phyloP scores from a whole-genome alignment of 352 stramenopile species.

The Globisporangium abappressorium region DNA sequence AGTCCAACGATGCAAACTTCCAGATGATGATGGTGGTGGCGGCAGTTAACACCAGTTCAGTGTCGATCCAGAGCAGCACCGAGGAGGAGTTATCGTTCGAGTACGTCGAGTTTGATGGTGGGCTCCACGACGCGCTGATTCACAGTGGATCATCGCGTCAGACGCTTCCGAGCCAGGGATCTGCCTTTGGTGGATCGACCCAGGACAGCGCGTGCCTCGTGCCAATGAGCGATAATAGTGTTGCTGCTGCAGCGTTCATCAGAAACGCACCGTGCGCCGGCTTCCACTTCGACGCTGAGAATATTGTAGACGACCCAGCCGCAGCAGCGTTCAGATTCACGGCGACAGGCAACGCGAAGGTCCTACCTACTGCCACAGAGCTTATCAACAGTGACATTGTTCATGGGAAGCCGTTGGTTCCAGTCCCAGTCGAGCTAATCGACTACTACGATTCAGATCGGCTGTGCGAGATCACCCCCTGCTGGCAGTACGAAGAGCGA shows the following conservation, averaged over 20 bases:
- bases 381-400: slow-evolving; percentile 35
- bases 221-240: slow-evolving; percentile 16
- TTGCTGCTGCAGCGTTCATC: slow-evolving; percentile 3
- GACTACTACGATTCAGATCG: slow-evolving; percentile 74
- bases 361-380: background rate
- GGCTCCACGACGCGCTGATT: slow-evolving; percentile 13
- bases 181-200: slow-evolving; percentile 51
- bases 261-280: background rate
- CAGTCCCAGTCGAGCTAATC: slow-evolving; percentile 26
- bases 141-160: slow-evolving; percentile 16
- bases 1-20: background rate
- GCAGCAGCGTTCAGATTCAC: background rate
- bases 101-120: slow-evolving; percentile 37
- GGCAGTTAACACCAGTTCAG: slow-evolving; percentile 2
- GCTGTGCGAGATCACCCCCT: slow-evolving; percentile 62
- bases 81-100: slow-evolving; percentile 41
- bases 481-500: slow-evolving; percentile 43
- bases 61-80: slow-evolving; percentile 10
- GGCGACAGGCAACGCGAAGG: background rate
- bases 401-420: background rate
- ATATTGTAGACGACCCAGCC: slow-evolving; percentile 2
- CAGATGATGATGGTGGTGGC: background rate
- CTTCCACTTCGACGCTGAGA: slow-evolving; percentile 11
- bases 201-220: slow-evolving; percentile 58
- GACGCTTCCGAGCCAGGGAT: slow-evolving; percentile 32